phyloP scores from a whole-genome alignment of 176 grass and related monocot species.

The Musa schizocarpa region DNA sequence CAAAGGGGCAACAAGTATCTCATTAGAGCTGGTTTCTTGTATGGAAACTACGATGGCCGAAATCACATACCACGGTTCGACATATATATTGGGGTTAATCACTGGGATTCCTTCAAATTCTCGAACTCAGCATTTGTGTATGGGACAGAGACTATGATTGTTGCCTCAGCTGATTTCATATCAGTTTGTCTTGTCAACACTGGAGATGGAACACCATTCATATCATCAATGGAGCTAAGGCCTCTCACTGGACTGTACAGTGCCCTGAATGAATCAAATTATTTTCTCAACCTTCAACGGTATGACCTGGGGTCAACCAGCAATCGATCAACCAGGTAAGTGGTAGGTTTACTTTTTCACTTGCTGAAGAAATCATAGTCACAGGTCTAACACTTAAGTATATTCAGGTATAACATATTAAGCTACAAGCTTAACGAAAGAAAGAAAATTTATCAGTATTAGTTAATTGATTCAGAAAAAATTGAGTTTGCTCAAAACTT shows the following conservation, averaged over 20 bases:
- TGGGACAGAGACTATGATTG: slow-evolving; percentile 31
- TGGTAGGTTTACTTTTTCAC: not conserved
- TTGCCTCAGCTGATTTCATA: slow-evolving; percentile 31
- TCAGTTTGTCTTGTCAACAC: slow-evolving; percentile 44
- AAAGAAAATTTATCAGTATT: too few relatives aligned
- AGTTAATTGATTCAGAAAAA: too few relatives aligned
- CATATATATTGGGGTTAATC: slow-evolving; percentile 38
- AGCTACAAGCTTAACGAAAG: too few relatives aligned
- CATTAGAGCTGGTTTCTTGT: slow-evolving; percentile 37
- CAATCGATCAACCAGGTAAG: not conserved
- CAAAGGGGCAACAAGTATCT: slow-evolving; percentile 36
- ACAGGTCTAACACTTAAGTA: too few relatives aligned
- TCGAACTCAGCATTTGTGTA: not conserved
- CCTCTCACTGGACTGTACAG: slow-evolving; percentile 27
- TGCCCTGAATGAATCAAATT: slow-evolving; percentile 28
- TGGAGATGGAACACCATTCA: slow-evolving; percentile 41
- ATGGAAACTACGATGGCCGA: slow-evolving; percentile 41
- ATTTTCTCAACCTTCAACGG: slow-evolving; percentile 21
- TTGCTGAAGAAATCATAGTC: too few relatives aligned
- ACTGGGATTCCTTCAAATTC: slow-evolving; percentile 29
- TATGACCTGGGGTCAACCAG: not conserved
- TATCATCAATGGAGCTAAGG: slow-evolving; percentile 40
- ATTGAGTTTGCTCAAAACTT: too few relatives aligned
- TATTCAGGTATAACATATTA: too few relatives aligned
- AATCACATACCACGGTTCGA: slow-evolving; percentile 37